Base-by-base conservation (phyloP, 305 asterid species). In the Stenogyne calaminthoides region DNA sequence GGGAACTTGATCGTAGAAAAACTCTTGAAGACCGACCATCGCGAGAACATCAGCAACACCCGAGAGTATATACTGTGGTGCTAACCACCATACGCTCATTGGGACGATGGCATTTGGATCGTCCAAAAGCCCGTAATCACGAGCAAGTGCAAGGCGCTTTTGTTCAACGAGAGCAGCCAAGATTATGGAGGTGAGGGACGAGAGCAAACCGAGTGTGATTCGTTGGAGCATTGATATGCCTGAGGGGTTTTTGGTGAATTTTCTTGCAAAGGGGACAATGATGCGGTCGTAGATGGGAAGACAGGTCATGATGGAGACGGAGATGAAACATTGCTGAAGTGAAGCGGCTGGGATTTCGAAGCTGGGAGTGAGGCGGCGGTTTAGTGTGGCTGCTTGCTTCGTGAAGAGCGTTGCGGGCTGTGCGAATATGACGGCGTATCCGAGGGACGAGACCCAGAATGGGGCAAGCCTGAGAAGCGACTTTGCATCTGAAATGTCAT, bases 301-400 rank as follows among this genome's bases (percentile, higher is more conserved):
- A 6, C 44, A 27, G 72, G 75, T 1, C 1, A 77, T 64, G 9
- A 85, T 58, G 54, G 78, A 36, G 6, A 61, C 18, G 12, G 47
- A 9, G 51, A 44, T 44, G 51, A 44, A 40, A 42, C 54, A 64
- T 47, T 69, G 70, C 12, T 72, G 82, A 8, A 83, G 69, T 2
- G 87, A 72, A 16, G 92, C 88, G 11, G 91, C 76, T 16, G 88
- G 94, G 9, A 84, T 63, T 61, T 78, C 39, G 1, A 86, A 47
- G 39, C 57, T 25, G 47, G 77, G 6, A 6, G 75, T 59, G 18
- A 86, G 5, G 15, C 54, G 63, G 55, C 87, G 87, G 77, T 86
- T 78, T 68, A 87, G 22, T 15, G 95, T 82, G 14, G 72, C 72
- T 10, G 81, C 90, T 82, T 86, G 95, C 71, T 88, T 83, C 64